A percentile compares a stretch with the other conserved stretches of the same genome.
Evolutionary conservation across 73 alveolate genomes (phyloP).

Genomic region (Paramecium biaurelia): DNA sequence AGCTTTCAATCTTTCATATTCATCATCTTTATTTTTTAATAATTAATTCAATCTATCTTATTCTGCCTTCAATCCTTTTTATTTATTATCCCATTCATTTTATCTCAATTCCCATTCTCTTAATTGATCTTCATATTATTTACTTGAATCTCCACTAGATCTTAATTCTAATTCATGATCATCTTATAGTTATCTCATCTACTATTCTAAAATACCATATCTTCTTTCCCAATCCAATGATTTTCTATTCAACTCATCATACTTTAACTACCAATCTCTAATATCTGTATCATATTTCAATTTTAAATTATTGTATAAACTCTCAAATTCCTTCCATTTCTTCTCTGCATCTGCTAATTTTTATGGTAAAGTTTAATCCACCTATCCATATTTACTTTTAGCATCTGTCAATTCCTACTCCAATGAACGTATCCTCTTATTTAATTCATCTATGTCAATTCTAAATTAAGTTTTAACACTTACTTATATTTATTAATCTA

Average conservation of each 20-base stretch:
- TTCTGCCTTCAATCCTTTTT: not conserved
- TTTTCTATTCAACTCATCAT: slow-evolving; percentile 1
- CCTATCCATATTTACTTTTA: not conserved
- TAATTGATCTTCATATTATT: not conserved
- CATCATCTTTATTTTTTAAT: slow-evolving; percentile 2
- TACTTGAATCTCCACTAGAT: not conserved
- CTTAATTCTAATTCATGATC: not conserved
- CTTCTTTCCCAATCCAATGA: slow-evolving; percentile 25
- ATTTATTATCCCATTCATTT: not conserved
- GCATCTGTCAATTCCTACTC: slow-evolving; percentile 4
- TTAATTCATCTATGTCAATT: not conserved
- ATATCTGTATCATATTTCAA: not conserved
- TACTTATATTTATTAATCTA: not conserved
- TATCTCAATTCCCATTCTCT: not conserved
- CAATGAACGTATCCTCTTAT: not conserved
- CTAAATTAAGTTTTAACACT: not conserved
- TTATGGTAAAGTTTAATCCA: not conserved
- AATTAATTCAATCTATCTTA: not conserved
- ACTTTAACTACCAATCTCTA: not conserved
- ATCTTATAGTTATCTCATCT: not conserved
- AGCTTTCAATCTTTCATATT: not conserved
- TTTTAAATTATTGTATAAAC: not conserved
- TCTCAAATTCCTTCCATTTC: slow-evolving; percentile 33
- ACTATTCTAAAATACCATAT: not conserved
- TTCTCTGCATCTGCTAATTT: slow-evolving; percentile 38